phyloP scores from a whole-genome alignment of 768 basidiomycete species.

The Mycena olivaceomarginata region DNA sequence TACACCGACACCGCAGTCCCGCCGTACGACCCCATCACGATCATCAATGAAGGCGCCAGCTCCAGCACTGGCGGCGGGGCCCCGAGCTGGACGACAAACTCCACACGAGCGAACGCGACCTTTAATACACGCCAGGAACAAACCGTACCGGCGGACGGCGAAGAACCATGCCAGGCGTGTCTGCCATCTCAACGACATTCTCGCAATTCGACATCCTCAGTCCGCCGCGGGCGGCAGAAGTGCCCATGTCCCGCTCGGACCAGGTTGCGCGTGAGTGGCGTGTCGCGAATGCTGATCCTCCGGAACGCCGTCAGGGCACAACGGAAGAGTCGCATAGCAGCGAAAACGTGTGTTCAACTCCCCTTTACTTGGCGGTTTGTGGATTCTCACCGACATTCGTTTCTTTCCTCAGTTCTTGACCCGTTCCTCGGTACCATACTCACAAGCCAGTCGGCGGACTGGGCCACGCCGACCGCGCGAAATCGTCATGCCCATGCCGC shows the following conservation, averaged over 20 bases:
- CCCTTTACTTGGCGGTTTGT: background rate
- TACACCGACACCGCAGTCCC: constrained; percentile 55
- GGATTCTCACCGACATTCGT: constrained; percentile 3
- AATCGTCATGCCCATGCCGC: constrained; percentile 50
- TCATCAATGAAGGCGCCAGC: no score
- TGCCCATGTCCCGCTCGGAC: constrained; percentile 48
- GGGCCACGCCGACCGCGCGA: constrained; percentile 57
- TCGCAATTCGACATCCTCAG: constrained; percentile 63
- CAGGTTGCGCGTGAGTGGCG: constrained; percentile 58
- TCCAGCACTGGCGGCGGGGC: no score
- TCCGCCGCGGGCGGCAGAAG: constrained; percentile 48
- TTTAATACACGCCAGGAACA: constrained; percentile 45
- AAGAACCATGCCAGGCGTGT: constrained; percentile 48
- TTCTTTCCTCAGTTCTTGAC: constrained; percentile 24
- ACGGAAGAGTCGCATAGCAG: constrained; percentile 4
- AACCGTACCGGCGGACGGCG: constrained; percentile 7
- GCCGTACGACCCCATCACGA: constrained; percentile 50
- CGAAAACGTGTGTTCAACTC: constrained; percentile 33
- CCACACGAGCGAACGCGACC: constrained; percentile 60
- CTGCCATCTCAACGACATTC: constrained; percentile 57
- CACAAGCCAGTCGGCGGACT: constrained; percentile 31
- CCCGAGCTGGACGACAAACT: background rate
- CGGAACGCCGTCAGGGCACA: constrained; percentile 40
- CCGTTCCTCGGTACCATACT: constrained; percentile 22
- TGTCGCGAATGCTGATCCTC: constrained; percentile 50